phyloP scores from a whole-genome alignment of 495 filamentous ascomycete species.

The Eremomyces bilateralis region DNA sequence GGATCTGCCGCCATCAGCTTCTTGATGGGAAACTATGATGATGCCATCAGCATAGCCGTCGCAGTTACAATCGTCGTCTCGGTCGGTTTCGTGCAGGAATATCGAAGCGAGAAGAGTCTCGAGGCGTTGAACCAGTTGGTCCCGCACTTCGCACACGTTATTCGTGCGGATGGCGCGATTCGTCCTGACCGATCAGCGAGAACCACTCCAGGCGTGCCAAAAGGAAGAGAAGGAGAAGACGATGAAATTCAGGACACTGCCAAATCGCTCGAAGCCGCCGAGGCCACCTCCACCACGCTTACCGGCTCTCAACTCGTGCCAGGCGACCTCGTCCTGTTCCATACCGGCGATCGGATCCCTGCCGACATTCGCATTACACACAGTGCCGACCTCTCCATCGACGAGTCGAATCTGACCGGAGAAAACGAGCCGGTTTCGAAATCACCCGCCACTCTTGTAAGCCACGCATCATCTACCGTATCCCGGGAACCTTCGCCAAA shows the following conservation, averaged over 20 bases:
- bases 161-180: slow-evolving; percentile 28
- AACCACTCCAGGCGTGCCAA: slow-evolving; percentile 1
- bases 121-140: slow-evolving; percentile 87
- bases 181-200: slow-evolving; percentile 2
- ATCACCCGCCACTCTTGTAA: slow-evolving; percentile 34
- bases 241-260: slow-evolving; percentile 13
- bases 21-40: slow-evolving; percentile 84
- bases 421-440: slow-evolving; percentile 87
- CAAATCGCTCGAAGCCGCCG: slow-evolving; percentile 28
- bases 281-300: slow-evolving; percentile 59
- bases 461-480: slow-evolving; percentile 1
- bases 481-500: slow-evolving; percentile 31
- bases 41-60: slow-evolving; percentile 83
- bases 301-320: slow-evolving; percentile 71
- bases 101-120: slow-evolving; percentile 90
- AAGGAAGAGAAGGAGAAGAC: slow-evolving; percentile 15
- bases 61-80: slow-evolving; percentile 94
- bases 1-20: slow-evolving; percentile 77
- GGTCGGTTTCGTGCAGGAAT: slow-evolving; percentile 93
- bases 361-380: slow-evolving; percentile 89
- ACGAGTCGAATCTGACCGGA: slow-evolving; percentile 92
- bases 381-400: slow-evolving; percentile 70
- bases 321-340: slow-evolving; percentile 80
- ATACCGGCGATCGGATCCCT: slow-evolving; percentile 87
- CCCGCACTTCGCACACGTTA: slow-evolving; percentile 80